Evolutionary conservation across 805 yeast genomes (phyloP).

Genomic region (Torulaspora delbrueckii): DNA sequence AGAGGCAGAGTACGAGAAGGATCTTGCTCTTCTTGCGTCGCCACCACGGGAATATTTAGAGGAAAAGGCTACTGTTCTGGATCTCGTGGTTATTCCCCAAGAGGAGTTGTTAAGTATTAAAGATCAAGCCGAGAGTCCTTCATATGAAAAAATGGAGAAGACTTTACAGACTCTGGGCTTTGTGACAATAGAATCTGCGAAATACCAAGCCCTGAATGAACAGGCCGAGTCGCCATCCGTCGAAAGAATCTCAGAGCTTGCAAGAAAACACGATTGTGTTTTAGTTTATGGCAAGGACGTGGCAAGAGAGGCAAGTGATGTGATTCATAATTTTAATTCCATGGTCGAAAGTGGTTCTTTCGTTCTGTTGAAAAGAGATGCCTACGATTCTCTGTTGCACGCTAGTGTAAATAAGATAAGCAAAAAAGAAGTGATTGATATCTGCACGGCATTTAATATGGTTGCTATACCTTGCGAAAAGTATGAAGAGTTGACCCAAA

Average conservation of each 20-base stretch:
- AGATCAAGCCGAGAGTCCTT: constrained; percentile 22
- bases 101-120: constrained; percentile 25
- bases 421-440: constrained; percentile 20
- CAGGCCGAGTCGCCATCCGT: constrained; percentile 13
- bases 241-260: constrained; percentile 16
- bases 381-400: constrained; percentile 7
- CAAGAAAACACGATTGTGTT: constrained; percentile 7
- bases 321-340: constrained; percentile 1
- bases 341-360: constrained; percentile 4
- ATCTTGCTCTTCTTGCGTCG: neutral
- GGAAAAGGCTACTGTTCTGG: constrained; percentile 3
- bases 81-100: constrained; percentile 1
- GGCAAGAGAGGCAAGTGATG: neutral
- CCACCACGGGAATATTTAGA: constrained; percentile 5
- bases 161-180: constrained; percentile 20
- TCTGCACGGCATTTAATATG: constrained; percentile 21
- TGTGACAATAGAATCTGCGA: constrained; percentile 14
- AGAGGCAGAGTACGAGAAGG: neutral
- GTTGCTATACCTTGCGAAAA: constrained; percentile 23
- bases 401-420: constrained; percentile 9
- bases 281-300: constrained; percentile 4
- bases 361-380: constrained; percentile 10
- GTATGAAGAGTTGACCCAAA: constrained; percentile 21
- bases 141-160: constrained; percentile 14
- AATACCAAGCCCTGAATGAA: constrained; percentile 7